phyloP scores from a whole-genome alignment of 768 basidiomycete species.

The Tylopilus vinaceipallidus region DNA sequence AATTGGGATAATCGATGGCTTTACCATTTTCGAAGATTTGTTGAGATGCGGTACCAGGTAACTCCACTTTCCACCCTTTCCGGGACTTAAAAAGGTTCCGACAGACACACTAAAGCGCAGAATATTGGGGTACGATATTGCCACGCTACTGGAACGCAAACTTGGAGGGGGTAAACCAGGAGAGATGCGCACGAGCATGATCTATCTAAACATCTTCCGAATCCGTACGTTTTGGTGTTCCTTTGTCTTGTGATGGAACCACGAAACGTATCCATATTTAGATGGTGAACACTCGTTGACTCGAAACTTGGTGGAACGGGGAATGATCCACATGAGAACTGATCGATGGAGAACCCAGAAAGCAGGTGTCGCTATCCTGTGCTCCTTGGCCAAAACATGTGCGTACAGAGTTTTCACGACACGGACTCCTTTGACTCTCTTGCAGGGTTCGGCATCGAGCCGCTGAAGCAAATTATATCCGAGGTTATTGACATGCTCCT shows the following conservation, averaged over 20 bases:
- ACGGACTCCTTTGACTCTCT: background rate
- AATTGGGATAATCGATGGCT: slow-evolving; percentile 19
- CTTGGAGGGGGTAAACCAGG: slow-evolving; percentile 10
- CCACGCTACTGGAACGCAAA: slow-evolving; percentile 9
- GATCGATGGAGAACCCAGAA: slow-evolving; percentile 13
- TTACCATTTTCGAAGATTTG: slow-evolving; percentile 14
- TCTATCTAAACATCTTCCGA: slow-evolving; percentile 12
- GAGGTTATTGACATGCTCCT: slow-evolving; percentile 14
- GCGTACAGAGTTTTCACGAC: background rate
- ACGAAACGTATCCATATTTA: background rate
- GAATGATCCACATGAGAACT: slow-evolving; percentile 9
- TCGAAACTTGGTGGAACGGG: slow-evolving; percentile 12
- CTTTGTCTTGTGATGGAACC: background rate
- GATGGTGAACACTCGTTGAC: slow-evolving; percentile 8
- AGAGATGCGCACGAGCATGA: slow-evolving; percentile 16
- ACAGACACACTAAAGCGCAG: slow-evolving; percentile 7
- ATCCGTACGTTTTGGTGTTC: background rate
- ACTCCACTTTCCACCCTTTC: background rate
- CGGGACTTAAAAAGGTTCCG: too few relatives aligned
- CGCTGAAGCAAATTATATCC: slow-evolving; percentile 6
- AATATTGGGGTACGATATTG: slow-evolving; percentile 10
- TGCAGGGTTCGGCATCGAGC: slow-evolving; percentile 14
- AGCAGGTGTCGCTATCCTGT: slow-evolving; percentile 16
- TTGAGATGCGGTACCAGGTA: slow-evolving; percentile 8
- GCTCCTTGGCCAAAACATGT: slow-evolving; percentile 18